Percentiles rank a stretch among this genome's conserved stretches.
phyloP scores from a whole-genome alignment of 306 rosid genomes.

The Castanea mollissima region DNA sequence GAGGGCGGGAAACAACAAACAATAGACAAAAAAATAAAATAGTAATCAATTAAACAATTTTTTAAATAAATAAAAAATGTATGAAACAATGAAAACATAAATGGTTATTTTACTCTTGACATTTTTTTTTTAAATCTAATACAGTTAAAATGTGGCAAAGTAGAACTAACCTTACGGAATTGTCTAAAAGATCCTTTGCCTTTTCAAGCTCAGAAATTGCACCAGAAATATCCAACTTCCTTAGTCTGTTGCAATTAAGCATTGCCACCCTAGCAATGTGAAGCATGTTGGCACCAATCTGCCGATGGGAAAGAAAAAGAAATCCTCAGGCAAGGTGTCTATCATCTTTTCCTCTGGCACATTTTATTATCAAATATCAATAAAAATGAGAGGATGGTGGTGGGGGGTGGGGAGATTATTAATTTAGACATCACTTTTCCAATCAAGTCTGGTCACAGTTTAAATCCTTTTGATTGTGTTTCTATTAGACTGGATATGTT shows the following conservation, averaged over 20 bases:
- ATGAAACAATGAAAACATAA: neutral
- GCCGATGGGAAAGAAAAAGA: constrained; percentile 23
- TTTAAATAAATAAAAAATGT: too few species aligned
- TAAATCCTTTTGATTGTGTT: constrained; percentile 5
- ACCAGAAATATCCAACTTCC: constrained; percentile 39
- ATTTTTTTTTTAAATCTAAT: constrained; percentile 1
- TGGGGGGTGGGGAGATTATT: neutral
- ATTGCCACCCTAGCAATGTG: constrained; percentile 64
- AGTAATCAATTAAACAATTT: neutral
- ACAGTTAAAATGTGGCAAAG: constrained; percentile 11
- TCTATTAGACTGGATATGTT: neutral
- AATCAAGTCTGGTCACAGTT: constrained; percentile 6
- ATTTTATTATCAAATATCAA: neutral
- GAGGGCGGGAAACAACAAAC: neutral
- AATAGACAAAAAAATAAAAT: neutral
- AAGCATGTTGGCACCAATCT: constrained; percentile 83
- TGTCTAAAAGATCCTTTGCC: constrained; percentile 48
- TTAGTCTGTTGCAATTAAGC: constrained; percentile 44
- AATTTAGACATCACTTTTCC: constrained; percentile 13
- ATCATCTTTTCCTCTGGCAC: neutral
- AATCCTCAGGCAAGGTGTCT: neutral
- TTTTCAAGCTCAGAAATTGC: constrained; percentile 55
- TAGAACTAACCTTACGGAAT: constrained; percentile 60
- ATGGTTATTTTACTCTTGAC: neutral
- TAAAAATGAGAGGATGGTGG: neutral